These are phyloP conservation scores for Claviceps pazoutovae DNA, from an alignment of 2,329 filamentous ascomycete genomes.

Conservation along the genomic window DNA sequence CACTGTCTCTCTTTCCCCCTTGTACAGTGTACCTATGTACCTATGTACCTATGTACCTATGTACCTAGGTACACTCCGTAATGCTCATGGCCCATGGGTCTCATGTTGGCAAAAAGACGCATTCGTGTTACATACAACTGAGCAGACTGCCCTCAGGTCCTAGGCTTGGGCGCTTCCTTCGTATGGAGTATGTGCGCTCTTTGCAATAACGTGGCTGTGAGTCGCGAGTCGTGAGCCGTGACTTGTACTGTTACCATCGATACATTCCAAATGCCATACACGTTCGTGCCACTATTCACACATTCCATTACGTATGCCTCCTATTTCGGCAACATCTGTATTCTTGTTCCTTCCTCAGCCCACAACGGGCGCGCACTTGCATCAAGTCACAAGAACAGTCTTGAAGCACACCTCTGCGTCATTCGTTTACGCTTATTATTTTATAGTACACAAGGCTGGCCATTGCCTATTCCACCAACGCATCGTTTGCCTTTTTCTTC, in stretches of 20 bases:
- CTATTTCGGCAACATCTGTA: not conserved
- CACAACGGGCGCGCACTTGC: not conserved
- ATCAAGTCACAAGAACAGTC: not conserved
- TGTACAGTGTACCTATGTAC: not conserved
- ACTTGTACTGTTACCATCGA: too few species aligned
- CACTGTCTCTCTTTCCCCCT: not conserved
- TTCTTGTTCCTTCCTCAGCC: not conserved
- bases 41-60: not conserved
- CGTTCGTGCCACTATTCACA: not conserved
- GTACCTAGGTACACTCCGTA: not conserved
- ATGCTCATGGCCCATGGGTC: not conserved
- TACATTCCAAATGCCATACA: not conserved
- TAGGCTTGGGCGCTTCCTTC: not conserved
- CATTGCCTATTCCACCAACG: not conserved
- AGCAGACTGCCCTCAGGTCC: not conserved
- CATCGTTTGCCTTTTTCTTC: not conserved
- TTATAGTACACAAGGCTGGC: not conserved
- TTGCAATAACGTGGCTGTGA: too few species aligned
- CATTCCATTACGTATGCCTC: not conserved
- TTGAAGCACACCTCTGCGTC: not conserved
- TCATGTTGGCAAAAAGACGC: not conserved
- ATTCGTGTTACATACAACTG: not conserved
- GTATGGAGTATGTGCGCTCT: not conserved
- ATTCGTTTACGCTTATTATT: not conserved
- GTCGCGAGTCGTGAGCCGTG: too few species aligned